Percentiles rank a stretch among this genome's conserved stretches.
Conservation (phyloP, 2,329 filamentous ascomycete species). For the Colletotrichum spaethianum region DNA sequence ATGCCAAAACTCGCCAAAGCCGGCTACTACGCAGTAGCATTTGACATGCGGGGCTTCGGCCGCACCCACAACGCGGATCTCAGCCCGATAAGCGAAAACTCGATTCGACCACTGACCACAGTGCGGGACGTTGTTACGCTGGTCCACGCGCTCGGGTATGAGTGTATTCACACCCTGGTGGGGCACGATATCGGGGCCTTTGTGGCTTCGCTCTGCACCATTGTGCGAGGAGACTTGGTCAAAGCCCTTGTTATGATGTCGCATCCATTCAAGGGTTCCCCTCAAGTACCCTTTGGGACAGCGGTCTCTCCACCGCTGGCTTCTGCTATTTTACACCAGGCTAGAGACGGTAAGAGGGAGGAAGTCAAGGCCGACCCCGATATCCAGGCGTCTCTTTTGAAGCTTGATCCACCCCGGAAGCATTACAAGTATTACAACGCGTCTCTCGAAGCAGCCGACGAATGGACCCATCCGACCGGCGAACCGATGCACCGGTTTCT, state of each 20-base stretch:
- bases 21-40: constrained; percentile 77
- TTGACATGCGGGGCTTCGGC: constrained; percentile 78
- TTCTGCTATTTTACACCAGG: neutral
- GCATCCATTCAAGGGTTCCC: constrained; percentile 72
- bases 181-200: constrained; percentile 79
- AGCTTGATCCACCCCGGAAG: constrained; percentile 70
- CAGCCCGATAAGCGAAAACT: constrained; percentile 54
- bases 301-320: neutral
- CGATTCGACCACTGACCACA: constrained; percentile 63
- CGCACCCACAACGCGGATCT: constrained; percentile 58
- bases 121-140: constrained; percentile 75
- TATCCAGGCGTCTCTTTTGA: constrained; percentile 70
- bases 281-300: constrained; percentile 59
- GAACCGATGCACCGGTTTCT: constrained; percentile 67
- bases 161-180: constrained; percentile 69
- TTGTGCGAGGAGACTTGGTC: constrained; percentile 77
- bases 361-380: constrained; percentile 48
- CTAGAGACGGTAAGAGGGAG: constrained; percentile 25
- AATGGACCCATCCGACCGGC: constrained; percentile 44
- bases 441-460: constrained; percentile 63
- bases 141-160: constrained; percentile 73
- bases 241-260: constrained; percentile 73
- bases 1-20: constrained; percentile 70
- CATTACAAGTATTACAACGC: constrained; percentile 81
- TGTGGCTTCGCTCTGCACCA: constrained; percentile 69